phyloP scores from a whole-genome alignment of 306 rosid genomes.

The Echinosophora koreensis region DNA sequence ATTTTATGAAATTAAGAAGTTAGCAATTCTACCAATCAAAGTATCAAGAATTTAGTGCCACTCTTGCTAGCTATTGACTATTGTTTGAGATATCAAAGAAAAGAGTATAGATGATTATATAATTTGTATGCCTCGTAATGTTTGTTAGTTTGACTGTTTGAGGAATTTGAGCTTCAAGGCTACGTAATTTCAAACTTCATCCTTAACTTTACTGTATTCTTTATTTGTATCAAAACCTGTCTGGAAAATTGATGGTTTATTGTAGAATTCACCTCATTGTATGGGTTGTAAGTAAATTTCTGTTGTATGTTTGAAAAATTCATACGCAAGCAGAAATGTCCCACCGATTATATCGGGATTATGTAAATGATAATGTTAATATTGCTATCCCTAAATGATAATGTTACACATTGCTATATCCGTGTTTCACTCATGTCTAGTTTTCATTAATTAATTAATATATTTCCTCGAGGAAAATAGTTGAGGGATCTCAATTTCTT shows the following conservation, averaged over 20 bases:
- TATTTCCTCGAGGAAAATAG: background rate
- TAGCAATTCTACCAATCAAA: too few relatives aligned
- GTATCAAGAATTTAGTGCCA: too few relatives aligned
- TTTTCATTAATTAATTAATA: background rate
- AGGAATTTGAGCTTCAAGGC: constrained; percentile 23
- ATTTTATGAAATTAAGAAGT: too few relatives aligned
- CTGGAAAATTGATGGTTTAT: background rate
- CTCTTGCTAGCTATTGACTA: too few relatives aligned
- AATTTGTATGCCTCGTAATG: constrained; percentile 9
- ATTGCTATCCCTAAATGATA: background rate
- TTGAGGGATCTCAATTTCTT: background rate
- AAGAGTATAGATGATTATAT: background rate
- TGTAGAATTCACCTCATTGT: background rate
- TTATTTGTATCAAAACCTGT: constrained; percentile 12
- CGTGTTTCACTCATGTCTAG: background rate
- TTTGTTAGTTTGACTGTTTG: background rate
- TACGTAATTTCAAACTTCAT: background rate
- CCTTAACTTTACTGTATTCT: background rate
- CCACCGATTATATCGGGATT: background rate
- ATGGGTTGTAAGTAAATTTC: background rate
- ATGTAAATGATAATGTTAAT: constrained; percentile 8
- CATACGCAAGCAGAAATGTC: background rate
- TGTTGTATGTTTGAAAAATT: background rate
- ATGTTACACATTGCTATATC: background rate
- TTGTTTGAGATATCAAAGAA: background rate